Evolutionary conservation across 345 rosid species (phyloP).

Genomic region (Ceriops decandra): DNA sequence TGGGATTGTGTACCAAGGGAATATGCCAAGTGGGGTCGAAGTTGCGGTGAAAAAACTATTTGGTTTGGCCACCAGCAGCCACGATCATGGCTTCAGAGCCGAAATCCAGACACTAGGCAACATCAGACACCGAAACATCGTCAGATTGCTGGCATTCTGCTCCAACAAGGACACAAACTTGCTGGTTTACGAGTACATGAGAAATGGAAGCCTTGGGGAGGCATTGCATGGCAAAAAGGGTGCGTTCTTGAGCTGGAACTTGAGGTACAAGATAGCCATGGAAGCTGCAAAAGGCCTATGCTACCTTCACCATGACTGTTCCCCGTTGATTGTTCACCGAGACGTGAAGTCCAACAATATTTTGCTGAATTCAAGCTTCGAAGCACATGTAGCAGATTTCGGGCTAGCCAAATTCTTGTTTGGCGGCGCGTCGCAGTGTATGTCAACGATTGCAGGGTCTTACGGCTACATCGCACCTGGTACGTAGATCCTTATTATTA

Average conservation of each 20-base stretch:
- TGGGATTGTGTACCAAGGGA: slow-evolving; percentile 77
- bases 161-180: slow-evolving; percentile 78
- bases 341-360: slow-evolving; percentile 96
- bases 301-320: slow-evolving; percentile 93
- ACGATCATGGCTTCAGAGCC: slow-evolving; percentile 80
- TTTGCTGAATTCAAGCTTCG: slow-evolving; percentile 70
- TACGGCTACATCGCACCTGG: slow-evolving; percentile 99
- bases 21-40: slow-evolving; percentile 81
- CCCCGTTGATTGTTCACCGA: slow-evolving; percentile 79
- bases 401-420: slow-evolving; percentile 85
- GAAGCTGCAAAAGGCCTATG: slow-evolving; percentile 93
- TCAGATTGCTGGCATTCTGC: slow-evolving; percentile 76
- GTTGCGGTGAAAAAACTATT: slow-evolving; percentile 80
- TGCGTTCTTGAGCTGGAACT: slow-evolving; percentile 58
- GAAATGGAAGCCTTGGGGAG: slow-evolving; percentile 91
- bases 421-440: slow-evolving; percentile 79
- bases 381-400: slow-evolving; percentile 97
- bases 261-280: slow-evolving; percentile 72
- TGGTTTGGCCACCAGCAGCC: slow-evolving; percentile 55
- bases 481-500: slow-evolving; percentile 20
- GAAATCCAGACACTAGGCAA: slow-evolving; percentile 84
- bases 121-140: slow-evolving; percentile 89
- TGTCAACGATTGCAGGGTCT: slow-evolving; percentile 95
- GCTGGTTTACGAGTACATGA: slow-evolving; percentile 91
- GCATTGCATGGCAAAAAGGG: slow-evolving; percentile 82